Base-by-base conservation (phyloP, 1,284 basidiomycete species). In the Earliella scabrosa region DNA sequence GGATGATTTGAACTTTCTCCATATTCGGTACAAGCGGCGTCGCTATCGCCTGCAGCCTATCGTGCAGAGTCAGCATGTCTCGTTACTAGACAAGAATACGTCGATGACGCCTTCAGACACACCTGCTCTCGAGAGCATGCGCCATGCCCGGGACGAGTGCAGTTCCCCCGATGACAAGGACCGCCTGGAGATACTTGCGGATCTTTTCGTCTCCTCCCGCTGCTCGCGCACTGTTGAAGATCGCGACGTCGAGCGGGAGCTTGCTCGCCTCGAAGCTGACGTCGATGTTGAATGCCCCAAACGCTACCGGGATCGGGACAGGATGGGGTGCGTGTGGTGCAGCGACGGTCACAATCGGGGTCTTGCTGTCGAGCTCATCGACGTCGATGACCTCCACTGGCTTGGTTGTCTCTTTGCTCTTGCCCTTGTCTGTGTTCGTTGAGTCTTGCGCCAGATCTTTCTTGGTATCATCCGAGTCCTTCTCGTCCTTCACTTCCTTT, bases 201-300 rank as follows among this genome's bases (percentile, higher is more conserved):
- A 96, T 88, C 73, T 93, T 92, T 52, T 97, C 94, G 65, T 97
- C 94, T 1, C 88, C 88, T 1, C 90, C 92, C 1, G 87, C 88
- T 1, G 92, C 88, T 9, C 94, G 81, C 16, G 96, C 87, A 56
- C 92, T 92, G 64, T 97, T 95, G 72, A 95, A 94, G 59, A 98
- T 92, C 2, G 96, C 97, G 11, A 93, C 91, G 68, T 99, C 97
- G 50, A 99, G 80, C 0, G 97, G 93, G 36, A 97, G 81, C 72
- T 95, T 95, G 71, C 89, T 88, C 26, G 97, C 90, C 75, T 98
- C 96, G 63, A 82, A 87, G 52, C 80, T 80, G 6, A 95, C 83
- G 69, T 96, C 93, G 65, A 95, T 87, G 14, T 80, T 76, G 59
- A 64, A 70, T 10, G 67, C 66, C 14, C 79, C 74, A 56, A 59